Evolutionary conservation across 2,329 filamentous ascomycete genomes (phyloP), one percentile per base, ranked within the genome.

Genomic region (Verticillium klebahnii): DNA sequence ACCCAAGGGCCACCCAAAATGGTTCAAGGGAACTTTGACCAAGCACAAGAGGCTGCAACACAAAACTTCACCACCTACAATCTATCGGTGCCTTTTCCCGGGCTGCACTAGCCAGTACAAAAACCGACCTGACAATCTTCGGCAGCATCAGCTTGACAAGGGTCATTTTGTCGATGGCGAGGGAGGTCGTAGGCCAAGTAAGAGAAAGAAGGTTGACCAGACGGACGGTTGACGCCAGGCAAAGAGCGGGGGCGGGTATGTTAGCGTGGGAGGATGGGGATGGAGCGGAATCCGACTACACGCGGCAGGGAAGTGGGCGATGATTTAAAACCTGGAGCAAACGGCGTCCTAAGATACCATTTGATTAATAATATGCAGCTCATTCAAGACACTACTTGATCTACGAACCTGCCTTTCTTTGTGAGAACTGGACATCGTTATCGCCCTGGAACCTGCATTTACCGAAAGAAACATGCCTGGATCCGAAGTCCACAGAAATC

Each of bases 21-120:
- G 83, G 83, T 85, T 85, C 68, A 79, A 79, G 55, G 82, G 82
- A 6, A 84, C 81, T 69, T 84, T 86, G 82, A 78, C 82, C 57
- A 86, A 85, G 70, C 83, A 86, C 69, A 83, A 77, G 73, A 83
- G 81, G 69, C 73, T 81, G 62, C 80, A 83, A 70, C 83, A 86
- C 70, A 79, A 80, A 58, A 72, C 72, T 14, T 76, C 73, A 2
- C 80, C 80, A 39, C 79, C 81, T 8, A 74, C 76, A 63, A 82
- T 85, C 55, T 86, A 82, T 70, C 76, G 76, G 63, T 86, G 83
- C 64, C 77, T 78, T 2, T 85, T 70, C 57, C 82, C 82, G 2
- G 82, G 81, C 2, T 86, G 83, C 67, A 79, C 73, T 25, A 85
- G 82, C 67, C 78, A 80, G 66, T 86, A 83, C 68, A 83, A 80